Base-by-base conservation (phyloP, 31 red algal species). In the Endocladia muricata region DNA sequence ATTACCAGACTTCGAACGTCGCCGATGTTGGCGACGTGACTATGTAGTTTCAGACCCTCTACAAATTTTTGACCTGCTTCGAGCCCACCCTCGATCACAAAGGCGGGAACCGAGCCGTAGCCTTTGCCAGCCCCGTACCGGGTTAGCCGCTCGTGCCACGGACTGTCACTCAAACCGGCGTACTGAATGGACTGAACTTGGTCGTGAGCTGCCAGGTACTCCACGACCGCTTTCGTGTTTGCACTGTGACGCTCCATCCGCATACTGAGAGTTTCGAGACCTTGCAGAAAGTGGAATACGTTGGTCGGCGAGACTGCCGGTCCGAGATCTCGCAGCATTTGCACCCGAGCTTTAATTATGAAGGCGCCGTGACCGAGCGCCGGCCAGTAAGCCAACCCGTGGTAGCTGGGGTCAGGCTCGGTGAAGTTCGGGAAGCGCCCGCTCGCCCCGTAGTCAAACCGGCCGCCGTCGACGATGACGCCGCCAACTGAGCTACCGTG, bases 1-100 rank as follows among this genome's bases (percentile, higher is more conserved):
- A 76, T 76, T 6, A 41, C 57, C 57, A 76, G 37, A 34, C 22
- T 67, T 57, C 35, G 15, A 6, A 19, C 15, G 32, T 76, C 72
- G 15, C 72, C 72, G 13, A 76, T 41, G 57, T 76, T 76, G 9
- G 72, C 72, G 21, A 76, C n/a, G 29, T 76, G 72, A 8, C 58
- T 69, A 19, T 30, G 26, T 7, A 76, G 57, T 19, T 67, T 9
- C 51, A 76, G n/a, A 7, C 9, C 15, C 9, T 67, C 55, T 69
- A 76, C 35, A 34, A 76, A 68, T 11, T 25, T 76, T 21, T 8
- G 15, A 19, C 72, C 72, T 13, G 72, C 72, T 31, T 76, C 55
- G 9, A 8, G 11, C 22, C 55, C 72, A 15, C 56, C 52, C 34
- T 76, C 68, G 13, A 76, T 23, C 9, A 55, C 72, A 76, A 76